These are phyloP conservation scores for Pseudonitzschia multiseries DNA, from an alignment of 108 stramenopile species.

Conservation along the genomic window DNA sequence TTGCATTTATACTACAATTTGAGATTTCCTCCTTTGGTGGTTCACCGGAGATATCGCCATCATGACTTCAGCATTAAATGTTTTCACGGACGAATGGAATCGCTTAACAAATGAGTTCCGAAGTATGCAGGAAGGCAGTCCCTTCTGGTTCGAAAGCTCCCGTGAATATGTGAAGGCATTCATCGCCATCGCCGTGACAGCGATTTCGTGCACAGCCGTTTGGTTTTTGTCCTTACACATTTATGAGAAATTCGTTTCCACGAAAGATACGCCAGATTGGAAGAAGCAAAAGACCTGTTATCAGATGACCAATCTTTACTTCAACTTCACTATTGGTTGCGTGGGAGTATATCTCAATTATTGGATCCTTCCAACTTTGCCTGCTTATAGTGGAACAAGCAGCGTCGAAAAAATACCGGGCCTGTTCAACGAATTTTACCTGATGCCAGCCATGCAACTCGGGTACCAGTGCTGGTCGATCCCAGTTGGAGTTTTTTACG, in stretches of 20 bases:
- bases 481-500: slow-evolving; percentile 52
- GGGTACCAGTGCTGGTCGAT: slow-evolving; percentile 78
- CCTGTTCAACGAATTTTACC: slow-evolving; percentile 39
- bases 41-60: neutral
- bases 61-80: neutral
- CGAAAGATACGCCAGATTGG: slow-evolving; percentile 7
- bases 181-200: slow-evolving; percentile 19
- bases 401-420: slow-evolving; percentile 40
- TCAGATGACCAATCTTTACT: slow-evolving; percentile 58
- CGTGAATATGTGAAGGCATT: slow-evolving; percentile 3
- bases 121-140: neutral
- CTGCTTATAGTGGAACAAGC: slow-evolving; percentile 18
- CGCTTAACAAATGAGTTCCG: slow-evolving; percentile 1
- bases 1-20: no score
- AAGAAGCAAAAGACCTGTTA: slow-evolving; percentile 33
- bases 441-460: slow-evolving; percentile 55
- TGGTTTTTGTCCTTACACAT: slow-evolving; percentile 11
- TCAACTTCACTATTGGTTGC: slow-evolving; percentile 52
- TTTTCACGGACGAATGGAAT: neutral
- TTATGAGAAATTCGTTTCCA: neutral
- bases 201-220: slow-evolving; percentile 10
- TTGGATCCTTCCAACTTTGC: slow-evolving; percentile 29
- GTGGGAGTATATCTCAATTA: slow-evolving; percentile 47
- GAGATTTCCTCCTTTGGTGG: no score
- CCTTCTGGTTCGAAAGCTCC: neutral